phyloP scores from a whole-genome alignment of 129 eudicot species.

The Erigeron canadensis region DNA sequence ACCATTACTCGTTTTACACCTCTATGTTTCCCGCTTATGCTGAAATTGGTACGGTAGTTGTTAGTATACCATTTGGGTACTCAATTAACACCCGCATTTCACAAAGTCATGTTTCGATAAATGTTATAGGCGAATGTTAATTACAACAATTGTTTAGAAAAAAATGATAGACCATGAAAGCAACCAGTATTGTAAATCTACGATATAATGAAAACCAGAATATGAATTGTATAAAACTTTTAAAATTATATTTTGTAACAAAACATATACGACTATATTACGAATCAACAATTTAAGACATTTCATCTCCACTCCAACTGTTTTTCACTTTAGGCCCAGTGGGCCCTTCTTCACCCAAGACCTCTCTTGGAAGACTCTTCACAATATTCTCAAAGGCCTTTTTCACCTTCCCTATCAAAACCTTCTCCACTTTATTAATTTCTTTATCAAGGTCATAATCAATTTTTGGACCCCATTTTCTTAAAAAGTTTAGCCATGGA shows the following conservation, averaged over 20 bases:
- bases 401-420: slow-evolving; percentile 52
- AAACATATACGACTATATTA: background rate
- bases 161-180: background rate
- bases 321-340: slow-evolving; percentile 77
- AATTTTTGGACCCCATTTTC: slow-evolving; percentile 92
- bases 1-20: no score
- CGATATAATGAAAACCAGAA: background rate
- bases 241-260: background rate
- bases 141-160: no score
- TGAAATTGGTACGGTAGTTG: no score
- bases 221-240: background rate
- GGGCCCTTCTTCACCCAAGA: slow-evolving; percentile 88
- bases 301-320: slow-evolving; percentile 82
- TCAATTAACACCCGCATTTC: no score
- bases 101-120: no score
- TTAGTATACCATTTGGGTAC: no score
- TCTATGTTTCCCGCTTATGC: no score
- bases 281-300: background rate
- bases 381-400: slow-evolving; percentile 39
- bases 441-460: slow-evolving; percentile 53
- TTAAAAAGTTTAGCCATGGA: slow-evolving; percentile 67
- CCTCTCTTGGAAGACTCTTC: slow-evolving; percentile 55
- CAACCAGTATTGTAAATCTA: background rate
- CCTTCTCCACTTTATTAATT: slow-evolving; percentile 42
- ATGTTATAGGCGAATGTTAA: no score